Conservation (phyloP, 768 basidiomycete genomes). For the Panellus pusillus region DNA sequence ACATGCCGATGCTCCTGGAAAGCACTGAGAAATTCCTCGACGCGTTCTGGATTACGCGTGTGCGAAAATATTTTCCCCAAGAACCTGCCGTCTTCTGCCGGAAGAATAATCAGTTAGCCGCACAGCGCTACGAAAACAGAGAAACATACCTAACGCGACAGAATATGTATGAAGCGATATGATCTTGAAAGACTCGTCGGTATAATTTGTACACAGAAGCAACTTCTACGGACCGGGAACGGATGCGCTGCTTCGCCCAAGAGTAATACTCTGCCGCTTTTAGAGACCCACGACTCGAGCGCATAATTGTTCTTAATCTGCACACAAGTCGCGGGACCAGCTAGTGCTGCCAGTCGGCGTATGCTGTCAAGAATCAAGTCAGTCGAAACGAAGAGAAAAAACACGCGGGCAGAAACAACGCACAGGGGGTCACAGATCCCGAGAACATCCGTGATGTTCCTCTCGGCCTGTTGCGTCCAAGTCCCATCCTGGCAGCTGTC, state of each 20-base stretch:
- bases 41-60: constrained; percentile 5
- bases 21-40: constrained; percentile 11
- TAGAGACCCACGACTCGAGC: not conserved
- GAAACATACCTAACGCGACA: constrained; percentile 4
- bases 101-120: no score
- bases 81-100: constrained; percentile 10
- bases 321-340: constrained; percentile 4
- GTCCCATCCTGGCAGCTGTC: not conserved
- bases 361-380: not conserved
- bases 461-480: not conserved
- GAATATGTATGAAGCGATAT: constrained; percentile 11
- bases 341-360: not conserved
- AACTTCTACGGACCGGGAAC: not conserved
- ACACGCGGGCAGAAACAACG: not conserved
- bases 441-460: not conserved
- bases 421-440: not conserved
- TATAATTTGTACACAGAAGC: not conserved
- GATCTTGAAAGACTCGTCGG: not conserved
- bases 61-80: constrained; percentile 18
- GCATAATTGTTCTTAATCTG: not conserved
- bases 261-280: not conserved
- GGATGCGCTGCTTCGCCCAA: constrained; percentile 8
- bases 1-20: constrained; percentile 10
- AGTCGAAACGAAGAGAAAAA: not conserved
- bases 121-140: no score